Base-by-base conservation (phyloP, 2,329 filamentous ascomycete species). In the Aspergillus costaricaensis region DNA sequence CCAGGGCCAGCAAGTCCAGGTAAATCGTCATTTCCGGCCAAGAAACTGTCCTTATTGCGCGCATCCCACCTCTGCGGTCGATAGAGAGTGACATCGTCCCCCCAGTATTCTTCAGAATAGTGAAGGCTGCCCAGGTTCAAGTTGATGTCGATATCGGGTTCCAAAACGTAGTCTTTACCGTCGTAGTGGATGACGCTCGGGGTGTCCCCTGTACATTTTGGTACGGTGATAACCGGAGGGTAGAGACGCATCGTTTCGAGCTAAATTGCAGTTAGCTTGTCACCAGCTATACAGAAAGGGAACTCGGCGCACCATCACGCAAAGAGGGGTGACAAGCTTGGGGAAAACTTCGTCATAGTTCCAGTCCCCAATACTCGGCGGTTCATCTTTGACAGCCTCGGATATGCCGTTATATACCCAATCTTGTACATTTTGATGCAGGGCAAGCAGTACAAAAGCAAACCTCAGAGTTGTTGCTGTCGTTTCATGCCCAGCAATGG, bases 401-500 rank as follows among this genome's bases (percentile, higher is more conserved):
- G 61, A 38, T 5, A 82, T 66, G 55, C 82, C 81, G 53, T 81
- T 74, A 0, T 72, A 67, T 0, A 82, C 50, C 80, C 80, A 83
- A 3, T 78, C 73, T 60, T 84, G 82, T 2, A 80, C 74, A 3
- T 77, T 68, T 0, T 77, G 80, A 43, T 81, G 62, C 0, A 76
- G 72, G 2, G 82, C 81, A 1, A 85, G 72, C 8, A 82, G 77
- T 6, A 77, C 67, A 1, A 81, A 66, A 0, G 75, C 70, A 55
- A 77, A 83, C 0, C 76, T 74, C 5, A 83, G 65, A 0, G 77
- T 78, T 27, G 81, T 77, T 0, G 82, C 79, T 0, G 81, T 82
- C 0, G 82, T 83, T 59, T 85, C 82, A 59, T 83, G 81, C 0
- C 82, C 82, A 0, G 82, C 82, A 53, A 84, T 73, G 51, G 80